A percentile compares a stretch with the other conserved stretches of the same genome.
Conservation (phyloP, 768 basidiomycete genomes). For the Phaeolepiota aurea region DNA sequence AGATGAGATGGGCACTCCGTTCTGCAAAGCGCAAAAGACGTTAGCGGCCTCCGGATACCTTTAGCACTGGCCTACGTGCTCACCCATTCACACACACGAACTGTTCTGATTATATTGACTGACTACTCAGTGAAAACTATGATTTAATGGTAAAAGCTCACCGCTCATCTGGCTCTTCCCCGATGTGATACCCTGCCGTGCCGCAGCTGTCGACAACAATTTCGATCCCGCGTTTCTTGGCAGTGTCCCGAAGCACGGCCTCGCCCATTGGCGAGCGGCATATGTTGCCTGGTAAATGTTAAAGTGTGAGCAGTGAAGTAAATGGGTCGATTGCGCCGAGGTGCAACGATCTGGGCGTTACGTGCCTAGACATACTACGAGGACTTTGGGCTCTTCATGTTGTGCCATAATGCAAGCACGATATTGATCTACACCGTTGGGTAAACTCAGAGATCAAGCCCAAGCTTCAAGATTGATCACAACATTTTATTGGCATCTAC, state of each 20-base stretch:
- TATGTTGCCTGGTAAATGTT: constrained; percentile 55
- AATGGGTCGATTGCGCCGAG: background rate
- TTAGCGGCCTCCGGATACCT: constrained; percentile 56
- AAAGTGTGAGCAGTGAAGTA: constrained; percentile 3
- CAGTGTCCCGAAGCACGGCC: constrained; percentile 70
- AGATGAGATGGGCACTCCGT: constrained; percentile 64
- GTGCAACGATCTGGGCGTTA: background rate
- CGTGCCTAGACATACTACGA: constrained; percentile 65
- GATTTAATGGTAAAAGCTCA: constrained; percentile 16
- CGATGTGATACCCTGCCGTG: constrained; percentile 77
- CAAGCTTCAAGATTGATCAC: too few relatives aligned
- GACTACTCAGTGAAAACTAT: background rate
- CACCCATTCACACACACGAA: background rate
- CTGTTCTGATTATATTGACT: background rate
- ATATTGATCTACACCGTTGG: too few relatives aligned
- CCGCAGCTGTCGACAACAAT: constrained; percentile 79
- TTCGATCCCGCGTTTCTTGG: constrained; percentile 55
- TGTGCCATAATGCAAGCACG: constrained; percentile 1
- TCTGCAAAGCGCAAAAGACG: constrained; percentile 27
- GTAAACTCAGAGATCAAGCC: too few relatives aligned
- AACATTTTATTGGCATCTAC: too few relatives aligned
- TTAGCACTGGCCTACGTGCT: constrained; percentile 48
- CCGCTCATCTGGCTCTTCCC: constrained; percentile 81
- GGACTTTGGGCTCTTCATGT: constrained; percentile 37
- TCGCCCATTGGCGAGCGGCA: constrained; percentile 92